Percentiles rank a stretch among this genome's conserved stretches.
These are phyloP conservation scores for Myriosclerotinia duriaeana DNA, from an alignment of 2,329 filamentous ascomycete genomes.

Conservation along the genomic window DNA sequence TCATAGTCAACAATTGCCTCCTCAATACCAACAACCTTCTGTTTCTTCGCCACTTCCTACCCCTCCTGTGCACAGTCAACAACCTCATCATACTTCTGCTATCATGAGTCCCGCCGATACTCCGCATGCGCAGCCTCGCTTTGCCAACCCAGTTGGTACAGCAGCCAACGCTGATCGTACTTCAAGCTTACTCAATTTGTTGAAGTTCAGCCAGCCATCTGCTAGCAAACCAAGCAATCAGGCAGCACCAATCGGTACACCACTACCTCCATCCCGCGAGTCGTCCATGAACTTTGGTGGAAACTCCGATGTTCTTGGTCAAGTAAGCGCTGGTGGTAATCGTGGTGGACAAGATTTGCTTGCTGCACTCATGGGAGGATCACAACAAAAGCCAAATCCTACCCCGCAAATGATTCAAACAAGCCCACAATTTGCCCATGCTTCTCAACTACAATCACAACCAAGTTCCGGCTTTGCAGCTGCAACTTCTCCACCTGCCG, in stretches of 20 bases:
- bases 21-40: conserved; percentile 54
- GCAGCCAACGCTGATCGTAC: conserved; percentile 50
- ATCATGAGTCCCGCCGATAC: conserved; percentile 55
- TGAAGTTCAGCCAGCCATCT: conserved; percentile 60
- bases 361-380: conserved; percentile 38
- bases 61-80: conserved; percentile 52
- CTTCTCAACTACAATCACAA: conserved; percentile 33
- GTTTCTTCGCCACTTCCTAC: conserved; percentile 59
- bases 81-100: conserved; percentile 56
- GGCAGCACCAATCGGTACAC: conserved; percentile 37
- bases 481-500: conserved; percentile 56
- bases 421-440: conserved; percentile 32
- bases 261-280: conserved; percentile 37
- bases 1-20: conserved; percentile 34
- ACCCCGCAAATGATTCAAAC: conserved; percentile 28
- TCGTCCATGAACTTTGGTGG: conserved; percentile 32
- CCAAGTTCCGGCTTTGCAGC: conserved; percentile 40
- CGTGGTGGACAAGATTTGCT: conserved; percentile 37
- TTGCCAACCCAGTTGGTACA: conserved; percentile 40
- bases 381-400: conserved; percentile 31
- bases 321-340: conserved; percentile 27
- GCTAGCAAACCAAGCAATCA: conserved; percentile 31
- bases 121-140: conserved; percentile 41
- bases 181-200: conserved; percentile 60
- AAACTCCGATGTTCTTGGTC: conserved; percentile 30